Evolutionary conservation across 805 yeast species (phyloP).

Genomic region (Isabelozyma gotoi): DNA sequence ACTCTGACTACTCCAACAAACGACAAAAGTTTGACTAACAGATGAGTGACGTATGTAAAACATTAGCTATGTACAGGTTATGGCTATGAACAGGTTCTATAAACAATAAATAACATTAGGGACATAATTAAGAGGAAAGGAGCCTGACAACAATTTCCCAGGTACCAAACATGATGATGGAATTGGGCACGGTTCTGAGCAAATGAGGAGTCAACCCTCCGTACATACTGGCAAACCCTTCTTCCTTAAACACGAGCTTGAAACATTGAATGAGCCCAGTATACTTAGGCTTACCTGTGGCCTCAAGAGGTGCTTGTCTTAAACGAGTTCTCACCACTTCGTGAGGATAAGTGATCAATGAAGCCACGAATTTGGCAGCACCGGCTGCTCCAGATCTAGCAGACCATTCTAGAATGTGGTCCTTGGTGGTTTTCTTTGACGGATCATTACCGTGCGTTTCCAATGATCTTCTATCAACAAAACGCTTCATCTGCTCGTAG

Average conservation of each 20-base stretch:
- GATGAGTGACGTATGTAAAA: not conserved
- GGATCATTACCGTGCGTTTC: conserved; percentile 30
- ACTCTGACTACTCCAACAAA: conserved; percentile 4
- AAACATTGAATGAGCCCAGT: conserved; percentile 89
- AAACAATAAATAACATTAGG: not conserved
- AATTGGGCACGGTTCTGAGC: conserved; percentile 95
- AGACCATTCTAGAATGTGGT: conserved; percentile 81
- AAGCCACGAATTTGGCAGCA: conserved; percentile 89
- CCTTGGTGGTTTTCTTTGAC: conserved; percentile 46
- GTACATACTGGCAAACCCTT: conserved; percentile 89
- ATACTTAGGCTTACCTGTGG: conserved; percentile 80
- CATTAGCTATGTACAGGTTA: conserved; percentile 4
- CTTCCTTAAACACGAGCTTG: conserved; percentile 81
- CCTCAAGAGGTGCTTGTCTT: conserved; percentile 83
- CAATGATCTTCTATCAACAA: conserved; percentile 55
- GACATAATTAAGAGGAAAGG: conserved; percentile 10
- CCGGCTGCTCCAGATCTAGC: conserved; percentile 98
- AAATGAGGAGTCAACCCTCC: conserved; percentile 98
- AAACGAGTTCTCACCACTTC: conserved; percentile 95
- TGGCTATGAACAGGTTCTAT: conserved; percentile 3
- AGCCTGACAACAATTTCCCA: conserved; percentile 74
- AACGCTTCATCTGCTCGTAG: conserved; percentile 87
- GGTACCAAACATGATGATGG: conserved; percentile 98
- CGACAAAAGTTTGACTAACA: not conserved
- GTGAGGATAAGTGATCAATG: conserved; percentile 92